Evolutionary conservation across 345 rosid genomes (phyloP), one percentile per base, ranked within the genome.

Genomic region (Bruguiera sexangula): DNA sequence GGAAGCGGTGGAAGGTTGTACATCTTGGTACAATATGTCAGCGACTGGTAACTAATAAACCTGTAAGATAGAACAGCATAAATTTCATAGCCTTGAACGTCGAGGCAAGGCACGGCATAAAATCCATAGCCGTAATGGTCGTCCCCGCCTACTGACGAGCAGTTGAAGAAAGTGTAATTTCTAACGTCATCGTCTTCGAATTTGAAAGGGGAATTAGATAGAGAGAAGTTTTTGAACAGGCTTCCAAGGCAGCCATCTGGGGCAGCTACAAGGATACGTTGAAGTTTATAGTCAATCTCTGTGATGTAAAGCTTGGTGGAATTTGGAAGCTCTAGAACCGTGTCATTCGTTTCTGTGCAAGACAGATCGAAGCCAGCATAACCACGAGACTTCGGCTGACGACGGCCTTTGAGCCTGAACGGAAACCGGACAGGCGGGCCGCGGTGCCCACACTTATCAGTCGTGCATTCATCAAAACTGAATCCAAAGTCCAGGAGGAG

Each of bases 341-440:
- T 66, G 0, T 21, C 18, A 1, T 60, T 15, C 21, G 1, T 19
- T 13, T 32, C 57, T 6, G 68, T 11, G 32, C 76, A 73, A 20
- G 70, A 73, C 6, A 73, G 61, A 2, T 50, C 9, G 39, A 66
- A 73, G 6, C 70, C 65, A 52, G 26, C 37, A 29, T 5, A 73
- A 1, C 71, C 66, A 15, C 76, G 60, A 13, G 32, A 31, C 10
- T 66, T 16, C 8, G 71, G 66, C 30, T 73, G 71, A 26, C 20
- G 71, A 26, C 11, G 19, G 37, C 20, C 62, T 53, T 26, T 53
- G 34, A 67, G 11, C 2, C 68, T 39, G 50, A 73, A 73, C 0
- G 77, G 77, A 34, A 67, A 73, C 22, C 72, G 67, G 67, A 73
- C 30, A n/a, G 20, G 9, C 0, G 62, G 68, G 43, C 71, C 77